A percentile compares a stretch with the other conserved stretches of the same genome.
These are phyloP conservation scores for Vachellia pachyceras DNA, from an alignment of 306 rosid species.

Conservation along the genomic window DNA sequence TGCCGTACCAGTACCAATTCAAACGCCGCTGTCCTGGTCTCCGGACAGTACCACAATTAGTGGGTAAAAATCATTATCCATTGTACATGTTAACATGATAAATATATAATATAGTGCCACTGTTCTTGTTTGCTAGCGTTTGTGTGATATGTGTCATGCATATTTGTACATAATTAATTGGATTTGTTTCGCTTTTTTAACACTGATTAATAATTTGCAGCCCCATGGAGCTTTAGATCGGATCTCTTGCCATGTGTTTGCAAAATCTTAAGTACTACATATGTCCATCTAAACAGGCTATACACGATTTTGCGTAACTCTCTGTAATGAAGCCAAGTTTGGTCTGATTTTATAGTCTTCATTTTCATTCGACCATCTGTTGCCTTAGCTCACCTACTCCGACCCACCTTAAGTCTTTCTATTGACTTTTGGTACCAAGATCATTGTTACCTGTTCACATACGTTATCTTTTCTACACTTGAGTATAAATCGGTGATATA, in stretches of 20 bases:
- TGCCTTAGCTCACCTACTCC: constrained; percentile 45
- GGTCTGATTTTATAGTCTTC: constrained; percentile 38
- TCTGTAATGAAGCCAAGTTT: not conserved
- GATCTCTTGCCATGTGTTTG: constrained; percentile 44
- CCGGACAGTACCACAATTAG: constrained; percentile 30
- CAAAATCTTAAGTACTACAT: constrained; percentile 1
- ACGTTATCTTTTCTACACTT: not conserved
- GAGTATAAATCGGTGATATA: not conserved
- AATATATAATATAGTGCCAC: constrained; percentile 29
- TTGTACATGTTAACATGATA: constrained; percentile 7
- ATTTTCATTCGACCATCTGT: constrained; percentile 45
- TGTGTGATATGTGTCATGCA: constrained; percentile 5
- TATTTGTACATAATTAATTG: not conserved
- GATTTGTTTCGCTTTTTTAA: not conserved
- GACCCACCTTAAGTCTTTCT: not conserved
- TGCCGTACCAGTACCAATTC: constrained; percentile 19
- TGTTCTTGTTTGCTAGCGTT: constrained; percentile 47
- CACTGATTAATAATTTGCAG: not conserved
- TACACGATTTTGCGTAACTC: constrained; percentile 30
- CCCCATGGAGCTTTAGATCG: constrained; percentile 34
- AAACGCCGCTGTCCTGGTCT: constrained; percentile 44
- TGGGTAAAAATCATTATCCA: constrained; percentile 49
- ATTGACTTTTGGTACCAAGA: not conserved
- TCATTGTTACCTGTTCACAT: not conserved
- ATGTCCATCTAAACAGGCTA: constrained; percentile 18